Base-by-base conservation (phyloP, 495 filamentous ascomycete genomes). In the Peziza echinospora region DNA sequence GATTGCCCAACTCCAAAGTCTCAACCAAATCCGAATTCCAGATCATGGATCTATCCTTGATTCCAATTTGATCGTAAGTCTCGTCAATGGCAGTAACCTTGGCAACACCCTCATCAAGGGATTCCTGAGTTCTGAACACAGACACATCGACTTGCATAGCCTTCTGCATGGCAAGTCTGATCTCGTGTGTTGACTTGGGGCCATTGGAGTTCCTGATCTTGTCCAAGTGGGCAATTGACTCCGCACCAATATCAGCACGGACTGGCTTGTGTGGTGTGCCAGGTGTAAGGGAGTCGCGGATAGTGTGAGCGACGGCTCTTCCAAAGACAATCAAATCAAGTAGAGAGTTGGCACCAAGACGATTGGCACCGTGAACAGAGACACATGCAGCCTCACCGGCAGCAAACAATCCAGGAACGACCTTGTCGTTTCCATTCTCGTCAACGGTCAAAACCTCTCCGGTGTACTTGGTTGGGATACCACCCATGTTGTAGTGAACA, bases 401-500 rank as follows among this genome's bases (percentile, higher is more conserved):
- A 53, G 87, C 87, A 59, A 86, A 96, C 50, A 96, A 77, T 63
- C 87, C 87, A 46, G 84, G 83, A 17, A 96, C 89, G 54, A 91
- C 77, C 73, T 92, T 71, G 67, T 96, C 87, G 44, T 85, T 75
- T 53, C 87, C 89, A 34, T 63, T 60, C 60, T 76, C 73, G 57
- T 93, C 84, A 43, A 87, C 69, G 24, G 80, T 86, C 47, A 96
- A 63, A 55, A 94, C 87, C 66, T 96, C 85, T 62, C 87, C 87
- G 49, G 83, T 93, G 72, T 89, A 94, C 57, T 82, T 82, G 49
- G 87, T 96, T 41, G 87, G 87, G 58, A 94, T 93, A 70, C 87
- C 87, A 64, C 87, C 87, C 87, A 96, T 96, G 74, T 93, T 93
- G 73, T 96, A 96, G 71, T 96, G 89, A 58, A 93, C 89, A 41